Evolutionary conservation across 2,329 filamentous ascomycete species (phyloP), one percentile per base, ranked within the genome.

Genomic region (Pseudogymnoascus sp.): DNA sequence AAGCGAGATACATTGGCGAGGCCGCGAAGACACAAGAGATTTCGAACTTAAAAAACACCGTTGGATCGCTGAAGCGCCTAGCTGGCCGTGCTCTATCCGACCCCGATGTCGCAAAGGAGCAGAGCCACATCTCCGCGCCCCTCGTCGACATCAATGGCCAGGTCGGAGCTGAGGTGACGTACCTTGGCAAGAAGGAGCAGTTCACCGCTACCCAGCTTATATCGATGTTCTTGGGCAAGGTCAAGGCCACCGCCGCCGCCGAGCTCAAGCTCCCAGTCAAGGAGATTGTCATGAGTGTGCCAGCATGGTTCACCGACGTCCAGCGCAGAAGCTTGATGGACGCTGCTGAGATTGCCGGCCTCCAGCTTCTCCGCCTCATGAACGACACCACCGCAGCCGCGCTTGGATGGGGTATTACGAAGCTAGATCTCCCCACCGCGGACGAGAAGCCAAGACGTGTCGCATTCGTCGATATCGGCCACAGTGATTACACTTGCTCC

Each of bases 21-120:
- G 79, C 90, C 63, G 94, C 94, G 70, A 97, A 97, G 86, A 97
- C 93, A 69, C 93, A 97, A 80, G 94, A 99, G 80, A 95, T 96
- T 75, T 96, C 93, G 74, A 99, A 99, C 83, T 86, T 97, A 73
- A 99, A 97, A 83, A 99, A 99, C 84, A 99, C 94, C 69, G 90
- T 99, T 79, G 83, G 86, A 76, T 92, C 86, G 69, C 84, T 99
- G 72, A 96, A 96, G 82, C 91, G 94, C 73, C 87, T 99, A 70
- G 89, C 89, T 73, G 94, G 94, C 74, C 91, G 94, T 74, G 82
- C 84, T 66, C 84, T 93, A 78, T 88, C 83, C 75, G 94, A 99
- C 74, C 92, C 94, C 74, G 94, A 99, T 83, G 83, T 96, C 67
- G 84, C 92, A 78, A 84, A 94, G 74, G 94, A 99, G 84, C 90